A percentile compares a stretch with the other conserved stretches of the same genome.
These are phyloP conservation scores for Pestalotiopsis sp. DNA, from an alignment of 2,329 filamentous ascomycete genomes.

Conservation along the genomic window DNA sequence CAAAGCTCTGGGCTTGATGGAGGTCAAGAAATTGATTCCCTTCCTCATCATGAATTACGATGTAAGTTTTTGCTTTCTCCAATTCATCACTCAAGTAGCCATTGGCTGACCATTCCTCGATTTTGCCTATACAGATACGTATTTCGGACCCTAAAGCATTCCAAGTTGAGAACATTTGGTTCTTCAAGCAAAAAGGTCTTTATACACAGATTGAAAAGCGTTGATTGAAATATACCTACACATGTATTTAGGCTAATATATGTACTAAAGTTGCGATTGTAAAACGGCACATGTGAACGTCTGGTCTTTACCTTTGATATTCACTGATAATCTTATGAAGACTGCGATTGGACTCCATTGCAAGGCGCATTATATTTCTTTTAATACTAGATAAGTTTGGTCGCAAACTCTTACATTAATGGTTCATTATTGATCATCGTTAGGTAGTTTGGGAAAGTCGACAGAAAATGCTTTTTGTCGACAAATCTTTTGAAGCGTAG, in stretches of 20 bases:
- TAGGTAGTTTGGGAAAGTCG: too few relatives aligned
- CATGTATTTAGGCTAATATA: background rate
- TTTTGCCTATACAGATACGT: background rate
- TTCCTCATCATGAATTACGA: constrained; percentile 30
- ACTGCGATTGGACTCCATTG: background rate
- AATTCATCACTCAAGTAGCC: background rate
- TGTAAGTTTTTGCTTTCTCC: constrained; percentile 17
- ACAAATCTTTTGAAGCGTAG: background rate
- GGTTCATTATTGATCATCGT: too few relatives aligned
- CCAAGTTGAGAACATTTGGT: background rate
- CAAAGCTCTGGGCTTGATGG: constrained; percentile 28
- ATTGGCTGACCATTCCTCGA: background rate
- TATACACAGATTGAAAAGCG: background rate
- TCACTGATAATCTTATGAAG: background rate
- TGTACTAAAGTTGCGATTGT: background rate
- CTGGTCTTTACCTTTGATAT: background rate
- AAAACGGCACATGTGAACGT: background rate
- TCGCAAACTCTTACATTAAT: too few relatives aligned
- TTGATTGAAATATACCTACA: background rate
- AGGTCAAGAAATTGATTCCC: constrained; percentile 31
- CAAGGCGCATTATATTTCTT: too few relatives aligned
- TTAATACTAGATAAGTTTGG: too few relatives aligned
- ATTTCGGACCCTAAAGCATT: background rate
- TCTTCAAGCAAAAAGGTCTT: constrained; percentile 1
- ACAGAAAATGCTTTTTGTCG: too few relatives aligned